Base-by-base conservation (phyloP, 1,139 yeast genomes). In the Wickerhamomyces sp. region DNA sequence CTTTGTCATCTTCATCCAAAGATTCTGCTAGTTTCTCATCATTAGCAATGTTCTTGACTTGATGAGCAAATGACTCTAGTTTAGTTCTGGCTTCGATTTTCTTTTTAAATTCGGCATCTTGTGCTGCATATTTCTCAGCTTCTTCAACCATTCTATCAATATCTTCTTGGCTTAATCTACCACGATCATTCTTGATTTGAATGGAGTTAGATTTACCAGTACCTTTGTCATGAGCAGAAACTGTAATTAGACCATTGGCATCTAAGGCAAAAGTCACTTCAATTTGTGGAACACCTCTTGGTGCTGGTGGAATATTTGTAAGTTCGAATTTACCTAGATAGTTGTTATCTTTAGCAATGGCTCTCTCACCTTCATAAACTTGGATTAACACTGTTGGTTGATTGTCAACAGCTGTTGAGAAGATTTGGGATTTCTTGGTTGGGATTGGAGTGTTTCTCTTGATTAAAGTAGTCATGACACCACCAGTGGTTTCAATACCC, bases 401-500 rank as follows among this genome's bases (percentile, higher is more conserved):
- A 74, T 89, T 89, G 65, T 89, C 95, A 58, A 90, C 84, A 54
- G 88, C 89, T 59, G 96, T 86, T 42, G 95, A 85, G 83, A 86
- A 86, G 59, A 79, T 78, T 72, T 86, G 94, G 39, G 95, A 84
- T 73, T 86, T 86, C 80, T 85, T 86, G 64, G 95, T 88, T 65
- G 96, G 96, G 54, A 86, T 85, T 52, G 95, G 84, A 52, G 95
- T 81, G 82, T 86, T 86, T 76, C 96, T 81, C 63, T 89, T 85
- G 63, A 86, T 87, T 65, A 86, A 82, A 69, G 88, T 81, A 62
- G 95, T 88, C 79, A 87, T 86, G 63, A 86, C 92, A 74, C 95
- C 95, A 69, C 96, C 96, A 72, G 90, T 88, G 61, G 95, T 86
- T 74, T 87, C 96, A 63, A 86, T 87, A 78, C 96, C 96, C 55